Conservation (phyloP, 2,329 filamentous ascomycete species). For the Neofusicoccum cordaticola region DNA sequence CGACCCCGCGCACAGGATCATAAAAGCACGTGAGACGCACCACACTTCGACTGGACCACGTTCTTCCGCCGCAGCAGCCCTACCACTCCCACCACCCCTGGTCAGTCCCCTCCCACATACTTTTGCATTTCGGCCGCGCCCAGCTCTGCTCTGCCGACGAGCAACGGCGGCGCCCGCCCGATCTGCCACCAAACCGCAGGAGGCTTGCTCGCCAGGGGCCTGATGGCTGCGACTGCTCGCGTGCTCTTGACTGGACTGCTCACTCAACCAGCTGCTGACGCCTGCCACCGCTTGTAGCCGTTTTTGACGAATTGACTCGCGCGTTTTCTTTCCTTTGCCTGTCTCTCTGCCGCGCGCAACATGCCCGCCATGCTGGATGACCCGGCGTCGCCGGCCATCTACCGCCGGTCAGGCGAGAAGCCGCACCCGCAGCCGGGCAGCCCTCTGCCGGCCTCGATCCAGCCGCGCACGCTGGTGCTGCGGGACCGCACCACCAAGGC, state of each 20-base stretch:
- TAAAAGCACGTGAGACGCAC: slow-evolving; percentile 8
- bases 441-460: slow-evolving; percentile 65
- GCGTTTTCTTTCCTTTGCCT: not conserved
- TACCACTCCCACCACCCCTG: slow-evolving; percentile 1
- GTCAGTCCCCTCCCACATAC: slow-evolving; percentile 4
- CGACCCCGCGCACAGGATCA: not conserved
- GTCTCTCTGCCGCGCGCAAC: slow-evolving; percentile 22
- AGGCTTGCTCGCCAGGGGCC: not conserved
- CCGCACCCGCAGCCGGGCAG: slow-evolving; percentile 64
- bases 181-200: not conserved
- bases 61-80: not conserved
- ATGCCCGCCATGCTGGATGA: slow-evolving; percentile 82
- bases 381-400: slow-evolving; percentile 67
- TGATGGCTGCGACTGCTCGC: not conserved
- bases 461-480: slow-evolving; percentile 74
- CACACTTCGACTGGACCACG: not conserved
- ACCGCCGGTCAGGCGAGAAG: slow-evolving; percentile 63
- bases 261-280: not conserved
- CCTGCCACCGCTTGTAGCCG: too few relatives aligned
- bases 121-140: not conserved
- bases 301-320: not conserved
- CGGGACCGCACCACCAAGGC: slow-evolving; percentile 81
- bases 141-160: not conserved
- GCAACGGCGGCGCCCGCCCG: not conserved
- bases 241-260: not conserved